phyloP scores from a whole-genome alignment of 202 grass and related monocot species.

The Musa balbisiana region DNA sequence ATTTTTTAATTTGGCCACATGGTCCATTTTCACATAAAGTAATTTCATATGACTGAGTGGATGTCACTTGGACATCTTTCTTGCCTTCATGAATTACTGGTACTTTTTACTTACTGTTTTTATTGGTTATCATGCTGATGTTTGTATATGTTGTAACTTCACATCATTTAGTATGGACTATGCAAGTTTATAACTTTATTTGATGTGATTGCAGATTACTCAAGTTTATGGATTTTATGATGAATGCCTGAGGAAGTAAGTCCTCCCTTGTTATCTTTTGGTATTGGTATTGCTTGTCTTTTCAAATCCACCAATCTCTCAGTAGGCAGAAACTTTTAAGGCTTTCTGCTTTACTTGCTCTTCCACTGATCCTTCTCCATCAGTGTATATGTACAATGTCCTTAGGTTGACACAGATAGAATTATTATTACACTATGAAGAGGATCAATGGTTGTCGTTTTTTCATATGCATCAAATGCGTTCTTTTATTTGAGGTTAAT shows the following conservation, averaged over 20 bases:
- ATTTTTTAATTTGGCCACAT: not conserved
- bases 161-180: no score
- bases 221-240: conserved; percentile 20
- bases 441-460: not conserved
- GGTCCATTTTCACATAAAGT: not conserved
- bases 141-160: not conserved
- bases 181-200: not conserved
- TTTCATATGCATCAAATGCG: not conserved
- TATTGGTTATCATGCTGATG: not conserved
- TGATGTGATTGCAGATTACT: not conserved
- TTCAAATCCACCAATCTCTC: no score
- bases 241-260: conserved; percentile 12
- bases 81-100: not conserved
- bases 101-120: not conserved
- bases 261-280: not conserved
- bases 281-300: not conserved
- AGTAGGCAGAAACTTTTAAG: not conserved
- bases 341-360: not conserved
- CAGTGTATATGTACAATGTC: not conserved
- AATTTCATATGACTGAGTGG: not conserved
- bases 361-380: not conserved
- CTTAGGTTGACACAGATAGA: not conserved
- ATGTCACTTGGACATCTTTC: not conserved
- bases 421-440: not conserved
- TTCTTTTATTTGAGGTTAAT: no score